Evolutionary conservation across 495 filamentous ascomycete genomes (phyloP), one percentile per base, ranked within the genome.

Genomic region (Hypoxylon lienhwacheense): DNA sequence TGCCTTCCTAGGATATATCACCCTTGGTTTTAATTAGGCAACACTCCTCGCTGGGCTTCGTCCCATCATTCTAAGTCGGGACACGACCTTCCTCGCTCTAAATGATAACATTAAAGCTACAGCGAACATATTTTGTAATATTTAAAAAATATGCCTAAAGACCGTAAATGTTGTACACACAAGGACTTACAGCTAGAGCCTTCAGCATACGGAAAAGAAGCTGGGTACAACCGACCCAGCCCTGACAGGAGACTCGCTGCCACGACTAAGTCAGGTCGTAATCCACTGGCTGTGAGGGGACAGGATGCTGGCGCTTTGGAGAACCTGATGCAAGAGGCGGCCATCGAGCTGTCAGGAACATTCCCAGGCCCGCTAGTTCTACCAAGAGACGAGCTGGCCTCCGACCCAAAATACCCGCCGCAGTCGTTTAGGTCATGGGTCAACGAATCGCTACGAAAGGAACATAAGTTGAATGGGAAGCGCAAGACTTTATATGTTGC

Each of bases 331-430:
- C 42, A 59, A 15, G 50, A 57, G 12, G 33, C 17, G 3, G 34
- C 53, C 5, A 37, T 14, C 22, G 44, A 59, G 8, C 36, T 60
- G 12, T 32, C 39, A 4, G 47, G 40, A 17, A 63, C 72, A 3
- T 88, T 85, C 61, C 85, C 81, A 0, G 82, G 72, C 0, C 84
- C 84, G 0, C 64, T 87, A 8, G 63, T 86, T 1, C 67, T 88
- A 0, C 85, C 85, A 1, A 70, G 69, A 5, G 84, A 88, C 61
- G 79, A 82, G 19, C 75, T 88, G 1, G 67, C 75, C 3, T 58
- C 66, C 8, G 80, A 86, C 53, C 76, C 79, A 5, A 68, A 75
- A 2, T 76, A 75, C 35, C 75, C 79, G 3, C 66, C 78, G 0
- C 85, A 88, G 59, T 85, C 75, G 31, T 65, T 88, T 16, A 69